Evolutionary conservation across 2,329 filamentous ascomycete genomes (phyloP), one percentile per base, ranked within the genome.

Genomic region (Trichoderma koningiopsis): DNA sequence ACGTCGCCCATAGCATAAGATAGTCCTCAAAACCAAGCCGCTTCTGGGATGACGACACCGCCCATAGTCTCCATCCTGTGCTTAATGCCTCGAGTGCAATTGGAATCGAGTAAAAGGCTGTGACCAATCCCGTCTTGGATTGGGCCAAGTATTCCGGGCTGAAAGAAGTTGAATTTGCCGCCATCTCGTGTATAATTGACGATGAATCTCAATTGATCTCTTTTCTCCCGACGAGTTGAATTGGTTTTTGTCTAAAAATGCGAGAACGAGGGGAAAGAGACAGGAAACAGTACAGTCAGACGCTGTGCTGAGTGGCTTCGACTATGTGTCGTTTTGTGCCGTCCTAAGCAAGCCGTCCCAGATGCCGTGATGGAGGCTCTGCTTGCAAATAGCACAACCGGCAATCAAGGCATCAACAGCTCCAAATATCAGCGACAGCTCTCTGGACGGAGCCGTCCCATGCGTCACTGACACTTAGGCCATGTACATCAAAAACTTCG

Each of bases 1-100:
- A 69, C 61, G 69, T 69, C 27, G 69, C 66, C 60, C 66, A 70
- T 19, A 72, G 70, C 69, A 72, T 72, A 14, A 72, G 43, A 59
- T 71, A 72, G 43, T 72, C 70, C 24, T 70, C 70, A 68, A 62
- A 71, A 2, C 66, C 37, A 52, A 63, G 58, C 31, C 63, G 22
- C 7, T 60, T 40, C 1, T 61, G 62, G 31, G 57, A 43, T 11
- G 11, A 29, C 11, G 43, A 31, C 24, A 59, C 68, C 16, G 61
- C 65, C 69, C 65, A 69, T 16, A 72, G 14, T 10, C 70, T 55
- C 37, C 70, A 64, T 13, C 27, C 53, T 14, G 70, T 72, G 40
- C 65, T 72, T 27, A 66, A 19, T 31, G 62, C 53, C 53, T 70
- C 69, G 37, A 72, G 65, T 7, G 56, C 59, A 49, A 72, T 72